Base-by-base conservation (phyloP, 805 yeast genomes). In the Saturnispora quitensis region DNA sequence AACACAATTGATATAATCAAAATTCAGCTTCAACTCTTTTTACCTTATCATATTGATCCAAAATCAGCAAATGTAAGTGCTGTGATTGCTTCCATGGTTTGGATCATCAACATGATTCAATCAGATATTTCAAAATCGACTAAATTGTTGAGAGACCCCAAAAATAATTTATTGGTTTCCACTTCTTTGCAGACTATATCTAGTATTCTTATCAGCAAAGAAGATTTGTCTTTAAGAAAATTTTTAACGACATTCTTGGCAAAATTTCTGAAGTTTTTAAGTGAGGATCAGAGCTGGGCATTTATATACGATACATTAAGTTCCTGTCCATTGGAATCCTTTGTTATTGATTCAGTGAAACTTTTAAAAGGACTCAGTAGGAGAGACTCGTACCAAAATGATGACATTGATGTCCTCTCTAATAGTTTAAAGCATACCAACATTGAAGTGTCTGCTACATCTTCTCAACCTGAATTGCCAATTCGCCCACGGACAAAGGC, bases 311-410 rank as follows among this genome's bases (percentile, higher is more conserved):
- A 87, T 60, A 74, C 89, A 0, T 70, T 91, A 48, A 68, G 71
- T 28, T 71, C 76, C 48, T 85, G 91, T 60, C 60, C 65, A 2
- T 79, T 74, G 60, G 80, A 74, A 40, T 75, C 76, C 40, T 77
- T 79, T 22, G 95, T 81, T 58, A 73, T 83, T 24, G 80, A 80
- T 3, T 67, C 81, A 36, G 75, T 88, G 17, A 79, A 83, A 4
- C 80, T 88, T 24, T 73, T 89, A 60, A 88, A 84, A 63, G 88
- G 83, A 58, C 71, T 89, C 55, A 64, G 81, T 56, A 13, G 5
- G 5, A 38, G 28, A 9, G 47, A 48, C 17, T 59, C 42, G 49
- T 60, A 55, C 56, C 28, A 43, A 36, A 5, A 12, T 20, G 43
- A 47, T 54, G 38, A 38, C 20, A 18, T 24, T 49, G 53, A 53